Base-by-base conservation (phyloP, 768 basidiomycete species). In the Erythrobasidium yunnanense region DNA sequence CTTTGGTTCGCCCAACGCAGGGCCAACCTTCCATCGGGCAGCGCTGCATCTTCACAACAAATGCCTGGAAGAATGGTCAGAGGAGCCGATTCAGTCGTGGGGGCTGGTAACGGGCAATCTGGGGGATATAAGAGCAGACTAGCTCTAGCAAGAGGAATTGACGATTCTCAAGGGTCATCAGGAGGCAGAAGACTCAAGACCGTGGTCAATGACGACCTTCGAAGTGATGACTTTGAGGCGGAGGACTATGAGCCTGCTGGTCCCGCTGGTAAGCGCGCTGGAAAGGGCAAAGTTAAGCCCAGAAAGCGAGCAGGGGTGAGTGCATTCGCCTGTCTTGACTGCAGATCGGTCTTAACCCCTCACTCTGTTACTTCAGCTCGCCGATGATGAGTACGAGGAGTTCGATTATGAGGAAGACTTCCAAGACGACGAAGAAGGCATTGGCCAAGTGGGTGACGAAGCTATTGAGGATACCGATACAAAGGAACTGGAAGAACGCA, bases 361-460 rank as follows among this genome's bases (percentile, higher is more conserved):
- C 38, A 11, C 27, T 29, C 34, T 30, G 8, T 3, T 38, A 8
- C 30, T 2, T 22, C n/a, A 29, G 30, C 18, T 30, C n/a, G 23
- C 49, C 18, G 29, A 63, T 29, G 49, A 63, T 33, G 47, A 63
- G 30, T 32, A 49, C 22, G 60, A 63, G 32, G 60, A 63, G 29
- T 51, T 63, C 32, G 60, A 63, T 11, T 63, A 50, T 25, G 60
- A 63, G 46, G 60, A 63, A 11, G 60, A 63, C 47, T 63, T 63
- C 29, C 60, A 63, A 32, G 60, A 63, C 29, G 60, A 63, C 32
- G 60, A 63, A 32, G 60, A 63, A 32, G 60, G 60, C 22, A 63
- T 63, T 25, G 60, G 60, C 17, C 60, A 63, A 33, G 60, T 63
- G 18, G 60, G 60, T 4, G 60, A 63, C 33, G 60, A 49, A 29